Evolutionary conservation across 139 green algal genomes (phyloP), one percentile per base, ranked within the genome.

Genomic region (Ettlia oleoabundans): DNA sequence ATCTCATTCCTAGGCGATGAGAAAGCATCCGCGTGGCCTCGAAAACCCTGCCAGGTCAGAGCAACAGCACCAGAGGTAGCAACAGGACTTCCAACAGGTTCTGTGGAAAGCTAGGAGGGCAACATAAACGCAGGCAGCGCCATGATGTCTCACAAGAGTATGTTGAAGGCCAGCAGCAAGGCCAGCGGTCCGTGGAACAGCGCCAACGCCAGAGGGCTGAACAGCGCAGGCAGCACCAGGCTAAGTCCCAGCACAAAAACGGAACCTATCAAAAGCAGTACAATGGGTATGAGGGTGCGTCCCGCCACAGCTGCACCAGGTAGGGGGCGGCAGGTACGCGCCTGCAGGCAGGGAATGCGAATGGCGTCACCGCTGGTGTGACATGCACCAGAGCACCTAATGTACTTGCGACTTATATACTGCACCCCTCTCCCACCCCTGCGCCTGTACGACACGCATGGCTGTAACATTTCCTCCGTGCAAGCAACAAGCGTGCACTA

Each of bases 131-230:
- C 47, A 58, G 47, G 15, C 47, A 58, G 47, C 47, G 47, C 47
- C 47, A 10, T 58, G 47, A 15, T 58, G 47, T 15, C 63, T 70
- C 32, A 70, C 63, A 64, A 72, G 2, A 81, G 10, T 38, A 66
- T 62, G 47, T 82, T 85, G 28, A 76, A 51, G 35, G 32, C 35
- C 9, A 84, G 72, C 33, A 82, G 22, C 22, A 58, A 33, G 3
- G 63, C 52, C 33, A 77, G 13, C 41, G 71, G 42, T 13, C 53
- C 3, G 7, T 87, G 64, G 4, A 43, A 10, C 22, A 70, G 7
- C 4, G 37, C 13, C 24, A 79, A 26, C 4, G n/a, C 15, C 19
- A 30, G 24, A 2, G 75, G 51, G 10, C 51, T 28, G 13, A 47
- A 51, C 51, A 73, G 30, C 1, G 62, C 47, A 8, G 73, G 73